Evolutionary conservation across 2,329 filamentous ascomycete genomes (phyloP).

Genomic region (Diaporthe australafricana): DNA sequence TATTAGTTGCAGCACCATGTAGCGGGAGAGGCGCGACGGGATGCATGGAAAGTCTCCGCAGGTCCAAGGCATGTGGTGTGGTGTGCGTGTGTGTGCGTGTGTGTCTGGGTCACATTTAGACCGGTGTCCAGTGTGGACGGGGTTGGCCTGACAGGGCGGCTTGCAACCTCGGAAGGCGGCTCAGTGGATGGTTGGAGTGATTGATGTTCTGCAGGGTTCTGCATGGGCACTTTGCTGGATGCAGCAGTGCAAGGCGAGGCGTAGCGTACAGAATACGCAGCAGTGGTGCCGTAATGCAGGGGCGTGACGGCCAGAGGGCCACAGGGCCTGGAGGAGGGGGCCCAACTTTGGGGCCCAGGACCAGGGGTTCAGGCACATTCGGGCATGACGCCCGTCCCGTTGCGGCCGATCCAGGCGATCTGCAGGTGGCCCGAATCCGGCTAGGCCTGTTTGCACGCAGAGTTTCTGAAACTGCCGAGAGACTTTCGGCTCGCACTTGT

Average conservation of each 20-base stretch:
- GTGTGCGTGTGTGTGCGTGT: background rate
- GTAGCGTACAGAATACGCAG: background rate
- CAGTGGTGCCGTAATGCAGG: constrained; percentile 18
- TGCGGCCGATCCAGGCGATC: constrained; percentile 14
- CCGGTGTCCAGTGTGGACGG: background rate
- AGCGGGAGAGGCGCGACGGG: constrained; percentile 2
- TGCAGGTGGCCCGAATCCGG: constrained; percentile 10
- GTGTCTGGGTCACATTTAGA: background rate
- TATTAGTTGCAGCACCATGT: background rate
- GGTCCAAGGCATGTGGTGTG: no score
- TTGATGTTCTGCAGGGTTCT: background rate
- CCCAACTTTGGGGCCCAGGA: background rate
- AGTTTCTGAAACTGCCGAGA: constrained; percentile 25
- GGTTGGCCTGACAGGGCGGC: constrained; percentile 3
- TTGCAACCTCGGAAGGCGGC: constrained; percentile 18
- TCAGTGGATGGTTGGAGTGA: background rate
- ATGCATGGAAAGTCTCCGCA: background rate
- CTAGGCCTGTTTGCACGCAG: background rate
- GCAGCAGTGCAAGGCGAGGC: no score
- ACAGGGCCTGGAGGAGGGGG: no score
- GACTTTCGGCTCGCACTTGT: background rate
- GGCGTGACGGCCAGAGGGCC: no score
- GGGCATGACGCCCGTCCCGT: constrained; percentile 22
- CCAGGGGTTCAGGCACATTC: constrained; percentile 9
- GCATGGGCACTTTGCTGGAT: no score